Evolutionary conservation across 306 rosid species (phyloP).

Genomic region (Cicer judaicum): DNA sequence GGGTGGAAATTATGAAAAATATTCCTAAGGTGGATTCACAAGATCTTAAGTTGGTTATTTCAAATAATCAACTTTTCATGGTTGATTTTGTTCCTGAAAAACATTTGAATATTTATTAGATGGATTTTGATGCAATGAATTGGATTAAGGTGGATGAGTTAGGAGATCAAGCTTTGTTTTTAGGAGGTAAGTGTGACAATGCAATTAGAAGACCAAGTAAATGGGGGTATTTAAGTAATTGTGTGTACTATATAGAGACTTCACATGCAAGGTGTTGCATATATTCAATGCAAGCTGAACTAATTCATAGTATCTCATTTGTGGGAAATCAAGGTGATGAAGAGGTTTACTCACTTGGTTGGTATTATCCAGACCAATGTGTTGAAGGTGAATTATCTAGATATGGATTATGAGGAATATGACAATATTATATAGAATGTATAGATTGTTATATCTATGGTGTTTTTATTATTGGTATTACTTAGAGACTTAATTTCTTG

Average conservation of each 20-base stretch:
- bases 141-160: neutral
- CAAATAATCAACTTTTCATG: neutral
- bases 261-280: neutral
- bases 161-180: neutral
- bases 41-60: conserved; percentile 23
- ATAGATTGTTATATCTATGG: too few species aligned
- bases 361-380: conserved; percentile 22
- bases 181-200: neutral
- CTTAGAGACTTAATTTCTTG: too few species aligned
- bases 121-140: conserved; percentile 5
- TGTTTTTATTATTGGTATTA: too few species aligned
- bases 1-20: neutral
- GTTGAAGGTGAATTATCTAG: neutral
- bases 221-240: conserved; percentile 17
- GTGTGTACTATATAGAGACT: neutral
- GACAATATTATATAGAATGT: too few species aligned
- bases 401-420: too few species aligned
- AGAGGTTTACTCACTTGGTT: neutral
- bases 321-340: neutral
- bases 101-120: neutral
- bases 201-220: neutral
- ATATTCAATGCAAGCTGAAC: neutral
- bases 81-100: conserved; percentile 1
- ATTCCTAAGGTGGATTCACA: neutral
- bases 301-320: neutral